These are phyloP conservation scores for Oehlia diaphana DNA, from an alignment of 192 early-diverging fungal genomes.

Conservation along the genomic window DNA sequence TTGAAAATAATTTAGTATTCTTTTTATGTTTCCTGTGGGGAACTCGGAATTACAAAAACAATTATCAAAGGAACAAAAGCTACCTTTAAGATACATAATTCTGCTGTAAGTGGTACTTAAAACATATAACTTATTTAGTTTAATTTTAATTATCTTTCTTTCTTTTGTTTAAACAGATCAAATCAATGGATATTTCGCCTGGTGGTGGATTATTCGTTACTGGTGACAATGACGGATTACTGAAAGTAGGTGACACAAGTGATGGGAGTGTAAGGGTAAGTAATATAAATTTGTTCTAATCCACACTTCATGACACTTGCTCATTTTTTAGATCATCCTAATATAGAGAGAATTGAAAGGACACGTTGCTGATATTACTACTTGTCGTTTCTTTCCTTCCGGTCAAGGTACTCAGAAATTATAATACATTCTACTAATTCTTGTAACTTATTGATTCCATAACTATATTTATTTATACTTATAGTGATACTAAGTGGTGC, in stretches of 20 bases:
- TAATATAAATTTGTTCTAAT: background rate
- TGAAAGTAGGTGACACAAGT: conserved; percentile 43
- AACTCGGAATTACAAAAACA: conserved; percentile 32
- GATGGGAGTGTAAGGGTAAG: conserved; percentile 44
- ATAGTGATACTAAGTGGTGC: conserved; percentile 67
- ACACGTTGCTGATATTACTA: conserved; percentile 67
- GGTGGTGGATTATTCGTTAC: conserved; percentile 47
- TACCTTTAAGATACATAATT: conserved; percentile 17
- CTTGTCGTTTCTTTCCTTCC: conserved; percentile 72
- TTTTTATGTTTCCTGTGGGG: conserved; percentile 40
- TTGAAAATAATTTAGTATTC: conserved; percentile 36
- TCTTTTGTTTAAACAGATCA: conserved; percentile 30
- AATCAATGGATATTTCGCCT: conserved; percentile 49
- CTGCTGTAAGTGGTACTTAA: background rate
- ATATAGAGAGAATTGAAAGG: conserved; percentile 54
- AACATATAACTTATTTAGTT: background rate
- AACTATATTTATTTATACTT: background rate
- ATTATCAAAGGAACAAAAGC: conserved; percentile 43
- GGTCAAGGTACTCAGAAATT: conserved; percentile 57
- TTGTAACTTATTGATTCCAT: background rate
- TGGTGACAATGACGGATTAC: conserved; percentile 39
- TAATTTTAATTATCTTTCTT: background rate
- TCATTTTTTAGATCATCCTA: background rate
- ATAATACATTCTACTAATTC: background rate
- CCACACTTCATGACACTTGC: background rate